phyloP scores from a whole-genome alignment of 805 yeast genomes.

The Kodamaea leandrae region DNA sequence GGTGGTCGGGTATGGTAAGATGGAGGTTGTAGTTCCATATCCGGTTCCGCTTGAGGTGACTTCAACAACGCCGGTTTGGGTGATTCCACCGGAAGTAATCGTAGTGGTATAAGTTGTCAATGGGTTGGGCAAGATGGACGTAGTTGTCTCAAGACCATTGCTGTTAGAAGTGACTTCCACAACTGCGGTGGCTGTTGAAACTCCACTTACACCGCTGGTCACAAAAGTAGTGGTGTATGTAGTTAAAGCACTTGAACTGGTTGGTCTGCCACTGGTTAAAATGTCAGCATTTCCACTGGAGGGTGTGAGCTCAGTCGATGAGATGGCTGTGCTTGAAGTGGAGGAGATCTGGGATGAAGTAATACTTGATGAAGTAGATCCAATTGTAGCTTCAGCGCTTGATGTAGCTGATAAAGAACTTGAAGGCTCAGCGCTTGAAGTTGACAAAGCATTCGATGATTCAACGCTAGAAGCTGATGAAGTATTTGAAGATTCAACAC shows the following conservation, averaged over 20 bases:
- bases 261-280: too few species aligned
- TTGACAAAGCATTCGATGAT: too few species aligned
- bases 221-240: conserved; percentile 1
- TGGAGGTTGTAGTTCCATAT: background rate
- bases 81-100: background rate
- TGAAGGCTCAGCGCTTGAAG: too few species aligned
- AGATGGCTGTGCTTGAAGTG: too few species aligned
- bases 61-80: background rate
- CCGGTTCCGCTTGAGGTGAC: background rate
- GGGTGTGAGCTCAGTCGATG: too few species aligned
- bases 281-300: too few species aligned
- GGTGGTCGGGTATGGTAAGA: background rate
- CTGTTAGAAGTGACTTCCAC: background rate
- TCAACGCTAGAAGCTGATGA: too few species aligned
- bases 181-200: background rate
- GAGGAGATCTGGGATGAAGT: too few species aligned
- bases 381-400: too few species aligned
- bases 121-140: background rate
- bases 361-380: too few species aligned
- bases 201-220: background rate
- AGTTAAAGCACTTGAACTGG: background rate
- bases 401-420: too few species aligned
- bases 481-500: too few species aligned
- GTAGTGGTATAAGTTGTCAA: background rate
- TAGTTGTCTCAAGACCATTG: background rate